Base-by-base conservation (phyloP, 2,329 filamentous ascomycete genomes). In the Aspergillus pseudoglaucus region DNA sequence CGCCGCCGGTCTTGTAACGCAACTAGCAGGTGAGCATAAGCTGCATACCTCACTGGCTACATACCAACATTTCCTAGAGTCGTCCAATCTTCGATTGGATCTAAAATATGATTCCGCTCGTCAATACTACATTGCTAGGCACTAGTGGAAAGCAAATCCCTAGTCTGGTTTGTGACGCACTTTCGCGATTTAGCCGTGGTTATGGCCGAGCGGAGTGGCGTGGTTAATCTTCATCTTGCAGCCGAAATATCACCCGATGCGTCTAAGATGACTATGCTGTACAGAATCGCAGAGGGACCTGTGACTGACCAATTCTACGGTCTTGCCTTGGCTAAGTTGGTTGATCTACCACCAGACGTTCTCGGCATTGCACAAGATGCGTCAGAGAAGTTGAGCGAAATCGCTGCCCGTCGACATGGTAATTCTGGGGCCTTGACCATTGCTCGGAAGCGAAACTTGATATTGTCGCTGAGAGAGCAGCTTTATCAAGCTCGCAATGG, bases 111-210 rank as follows among this genome's bases (percentile, higher is more conserved):
- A 96, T 51, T 80, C 79, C 27, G 77, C 79, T 15, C 84, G 91
- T 10, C 84, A 87, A 49, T 96, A 91, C 67, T 95, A 84, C 70
- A 76, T 97, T 1, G 80, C 80, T 6, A 68, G 71, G 87, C 88
- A 0, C 74, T 98, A 3, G 79, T 96, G 4, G 80, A 90, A 50
- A 93, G 82, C 56, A 78, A 82, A 50, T 84, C 90, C 0, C 76
- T 88, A 0, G 82, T 96, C 0, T 96, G 89, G 84, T 98, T 98
- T 67, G 89, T 86, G 1, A 97, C 93, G 0, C 94, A 98, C 62
- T 98, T 96, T 62, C 76, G 81, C 32, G 88, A 96, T 52, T 75
- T 98, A 2, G 85, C 90, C 0, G 79, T 78, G 2, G 87, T 91
- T 32, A 75, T 96, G 51, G 75, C 79, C 1, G 83, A 90, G 53